phyloP scores from a whole-genome alignment of 768 basidiomycete genomes.

The Russula sp. region DNA sequence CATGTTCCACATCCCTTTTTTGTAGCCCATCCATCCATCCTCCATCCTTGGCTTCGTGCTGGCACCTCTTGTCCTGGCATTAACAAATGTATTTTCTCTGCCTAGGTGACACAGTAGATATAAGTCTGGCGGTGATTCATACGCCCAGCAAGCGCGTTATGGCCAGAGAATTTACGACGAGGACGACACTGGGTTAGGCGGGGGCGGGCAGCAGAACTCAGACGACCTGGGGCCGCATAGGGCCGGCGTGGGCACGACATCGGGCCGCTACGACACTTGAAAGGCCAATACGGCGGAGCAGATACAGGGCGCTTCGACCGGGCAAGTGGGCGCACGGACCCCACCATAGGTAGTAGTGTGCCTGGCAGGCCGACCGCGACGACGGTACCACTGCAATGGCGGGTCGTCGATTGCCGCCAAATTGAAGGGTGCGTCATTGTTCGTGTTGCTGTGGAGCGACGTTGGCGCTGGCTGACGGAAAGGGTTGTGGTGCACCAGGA shows the following conservation, averaged over 20 bases:
- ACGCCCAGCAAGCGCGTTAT: not conserved
- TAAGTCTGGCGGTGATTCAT: not conserved
- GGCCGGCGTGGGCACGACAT: not conserved
- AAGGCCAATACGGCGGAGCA: not conserved
- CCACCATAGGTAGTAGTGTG: not conserved
- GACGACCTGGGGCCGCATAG: not conserved
- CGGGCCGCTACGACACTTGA: not conserved
- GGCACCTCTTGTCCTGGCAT: too few species aligned
- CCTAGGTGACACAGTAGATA: not conserved
- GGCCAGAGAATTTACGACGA: not conserved
- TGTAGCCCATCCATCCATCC: too few species aligned
- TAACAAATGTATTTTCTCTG: too few species aligned
- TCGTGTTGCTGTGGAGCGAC: not conserved
- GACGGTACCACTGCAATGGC: not conserved
- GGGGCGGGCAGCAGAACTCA: not conserved
- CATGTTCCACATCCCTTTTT: too few species aligned
- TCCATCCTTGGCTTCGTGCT: not conserved
- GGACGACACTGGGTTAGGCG: not conserved
- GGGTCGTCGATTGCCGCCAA: slow-evolving; percentile 5
- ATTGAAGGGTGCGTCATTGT: slow-evolving; percentile 13
- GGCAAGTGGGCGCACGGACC: too few species aligned
- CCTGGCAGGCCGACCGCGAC: not conserved
- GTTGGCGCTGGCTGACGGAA: slow-evolving; percentile 1
- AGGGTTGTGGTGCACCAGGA: slow-evolving; percentile 11
- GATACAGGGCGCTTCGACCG: too few species aligned